Base-by-base conservation (phyloP, 345 rosid species). In the Citrus trifoliata region DNA sequence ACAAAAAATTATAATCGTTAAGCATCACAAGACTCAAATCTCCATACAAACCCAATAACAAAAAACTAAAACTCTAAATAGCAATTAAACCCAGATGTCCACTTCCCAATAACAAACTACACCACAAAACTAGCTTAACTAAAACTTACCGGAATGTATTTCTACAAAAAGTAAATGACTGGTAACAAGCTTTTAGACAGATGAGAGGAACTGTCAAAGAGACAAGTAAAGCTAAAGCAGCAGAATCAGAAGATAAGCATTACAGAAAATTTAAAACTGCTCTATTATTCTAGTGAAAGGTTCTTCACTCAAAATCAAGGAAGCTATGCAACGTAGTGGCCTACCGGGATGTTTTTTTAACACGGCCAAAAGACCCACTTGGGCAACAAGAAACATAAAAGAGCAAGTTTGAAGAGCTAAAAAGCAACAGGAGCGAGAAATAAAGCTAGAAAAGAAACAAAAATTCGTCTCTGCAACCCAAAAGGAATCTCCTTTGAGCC, bases 401-500 rank as follows among this genome's bases (percentile, higher is more conserved):
- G 64, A 77, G 24, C 72, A 40, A 66, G 75, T 63, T 72, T 67
- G 71, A 71, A 78, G 79, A 68, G 67, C 76, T 56, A 76, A 46
- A 60, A 76, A 66, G 85, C 62, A 67, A 79, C 75, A 76, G 74
- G 4, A 60, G 78, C 35, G 51, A 25, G 10, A 21, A 75, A 60
- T 6, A 84, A 76, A 79, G 66, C 82, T 40, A 55, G 70, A 70
- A 81, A 69, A 76, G 74, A 71, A 74, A 62, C 70, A 76, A 78
- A 81, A 79, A 80, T 61, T 56, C 79, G 69, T 25, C 76, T 76
- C 61, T 67, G 76, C 46, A 59, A 70, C 61, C 78, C 80, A 71
- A 74, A 79, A 83, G 85, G 85, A 83, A 84, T 87, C 88, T 71
- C 63, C 79, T 69, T 74, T 64, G 78, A 64, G 70, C 71, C 14